A percentile compares a stretch with the other conserved stretches of the same genome.
These are phyloP conservation scores for barrel medic (Medicago truncatula) DNA, from an alignment of 306 rosid genomes.

Conservation along the genomic window MtrunA17r5.0-ANR NC_053049.1:44513001-44513500, in stretches of 20 bases:
- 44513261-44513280: conserved; percentile 27
- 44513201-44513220: conserved; percentile 50
- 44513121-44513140: conserved; percentile 26
- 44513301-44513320: conserved; percentile 5
- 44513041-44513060: conserved; percentile 50
- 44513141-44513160: not conserved
- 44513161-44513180: not conserved
- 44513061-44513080: conserved; percentile 54
- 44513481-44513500: not conserved
- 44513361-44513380: conserved; percentile 59
- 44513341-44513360: conserved; percentile 52
- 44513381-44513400: conserved; percentile 57
- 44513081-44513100: conserved; percentile 45
- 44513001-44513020: conserved; percentile 36
- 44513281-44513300: conserved; percentile 37
- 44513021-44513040: conserved; percentile 49
- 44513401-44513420: not conserved
- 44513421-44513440: not conserved
- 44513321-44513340: conserved; percentile 42
- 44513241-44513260: conserved; percentile 34
- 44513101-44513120: conserved; percentile 37
- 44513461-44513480: not conserved
- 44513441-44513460: not conserved
- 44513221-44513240: conserved; percentile 45
- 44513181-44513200: conserved; percentile 31